Evolutionary conservation across 1,284 basidiomycete genomes (phyloP).

Genomic region (Sporisorium iseilematis-ciliati): DNA sequence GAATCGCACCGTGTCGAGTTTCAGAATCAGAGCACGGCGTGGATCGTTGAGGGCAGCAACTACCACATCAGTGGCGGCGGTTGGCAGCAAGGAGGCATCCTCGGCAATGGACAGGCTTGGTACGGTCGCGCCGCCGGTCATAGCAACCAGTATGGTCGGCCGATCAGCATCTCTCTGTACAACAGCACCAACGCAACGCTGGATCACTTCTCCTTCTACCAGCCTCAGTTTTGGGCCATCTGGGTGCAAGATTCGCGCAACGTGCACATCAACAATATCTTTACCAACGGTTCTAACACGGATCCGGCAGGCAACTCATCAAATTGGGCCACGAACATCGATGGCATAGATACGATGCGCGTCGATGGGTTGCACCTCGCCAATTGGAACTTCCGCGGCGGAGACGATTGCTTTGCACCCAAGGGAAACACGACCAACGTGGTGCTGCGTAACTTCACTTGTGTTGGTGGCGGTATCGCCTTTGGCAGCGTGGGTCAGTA

Average conservation of each 20-base stretch:
- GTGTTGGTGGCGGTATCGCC: conserved; percentile 8
- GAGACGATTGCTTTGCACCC: conserved; percentile 11
- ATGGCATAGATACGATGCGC: conserved; percentile 5
- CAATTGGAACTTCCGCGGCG: conserved; percentile 10
- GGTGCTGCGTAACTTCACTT: conserved; percentile 6
- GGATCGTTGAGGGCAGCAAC: conserved; percentile 10
- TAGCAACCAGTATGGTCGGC: conserved; percentile 12
- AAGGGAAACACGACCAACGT: conserved; percentile 15
- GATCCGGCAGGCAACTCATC: conserved; percentile 9
- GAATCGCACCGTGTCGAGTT: conserved; percentile 10
- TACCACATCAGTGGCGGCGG: conserved; percentile 10
- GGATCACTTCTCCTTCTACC: conserved; percentile 9
- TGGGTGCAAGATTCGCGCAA: conserved; percentile 11
- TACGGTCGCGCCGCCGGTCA: conserved; percentile 6
- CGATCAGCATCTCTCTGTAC: conserved; percentile 8
- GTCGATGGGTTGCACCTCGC: conserved; percentile 6
- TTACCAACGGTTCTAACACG: conserved; percentile 9
- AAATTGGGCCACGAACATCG: conserved; percentile 8
- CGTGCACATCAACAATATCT: conserved; percentile 10
- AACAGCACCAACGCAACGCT: conserved; percentile 13
- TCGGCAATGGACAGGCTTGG: conserved; percentile 9
- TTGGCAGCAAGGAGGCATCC: conserved; percentile 4
- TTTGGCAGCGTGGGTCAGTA: conserved; percentile 14
- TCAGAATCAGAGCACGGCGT: conserved; percentile 7
- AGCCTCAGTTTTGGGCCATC: conserved; percentile 12